phyloP scores from a whole-genome alignment of 306 rosid genomes.

The Comarum palustre region DNA sequence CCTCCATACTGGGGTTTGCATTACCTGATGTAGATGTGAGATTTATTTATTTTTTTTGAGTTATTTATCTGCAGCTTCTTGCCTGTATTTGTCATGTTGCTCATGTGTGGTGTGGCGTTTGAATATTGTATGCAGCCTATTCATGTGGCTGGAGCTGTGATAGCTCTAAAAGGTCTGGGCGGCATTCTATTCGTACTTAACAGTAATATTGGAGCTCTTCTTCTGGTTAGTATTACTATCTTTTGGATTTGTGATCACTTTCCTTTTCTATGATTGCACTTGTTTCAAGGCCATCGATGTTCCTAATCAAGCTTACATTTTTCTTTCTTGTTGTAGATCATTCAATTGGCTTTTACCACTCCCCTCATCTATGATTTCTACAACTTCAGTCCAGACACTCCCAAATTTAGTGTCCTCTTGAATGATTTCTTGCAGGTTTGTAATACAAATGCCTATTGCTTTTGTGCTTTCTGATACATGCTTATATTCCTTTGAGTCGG shows the following conservation, averaged over 20 bases:
- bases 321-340: constrained; percentile 43
- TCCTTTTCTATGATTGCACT: constrained; percentile 1
- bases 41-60: background rate
- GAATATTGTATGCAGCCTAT: constrained; percentile 44
- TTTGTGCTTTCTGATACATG: background rate
- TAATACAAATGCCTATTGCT: constrained; percentile 16
- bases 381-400: constrained; percentile 48
- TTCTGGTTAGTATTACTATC: constrained; percentile 48
- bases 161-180: constrained; percentile 71
- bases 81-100: background rate
- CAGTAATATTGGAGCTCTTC: constrained; percentile 63
- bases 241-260: constrained; percentile 5
- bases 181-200: constrained; percentile 78
- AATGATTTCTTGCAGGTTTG: constrained; percentile 76
- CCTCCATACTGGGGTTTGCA: constrained; percentile 49
- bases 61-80: constrained; percentile 12
- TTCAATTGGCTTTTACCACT: constrained; percentile 50
- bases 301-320: background rate
- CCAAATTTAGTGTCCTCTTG: constrained; percentile 38
- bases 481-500: background rate
- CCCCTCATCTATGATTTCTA: constrained; percentile 81
- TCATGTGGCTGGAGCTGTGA: constrained; percentile 46
- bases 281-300: background rate
- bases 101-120: constrained; percentile 26
- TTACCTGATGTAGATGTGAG: constrained; percentile 65